Base-by-base conservation (phyloP, 257 asterid genomes). In the Scutellaria barbata region DNA sequence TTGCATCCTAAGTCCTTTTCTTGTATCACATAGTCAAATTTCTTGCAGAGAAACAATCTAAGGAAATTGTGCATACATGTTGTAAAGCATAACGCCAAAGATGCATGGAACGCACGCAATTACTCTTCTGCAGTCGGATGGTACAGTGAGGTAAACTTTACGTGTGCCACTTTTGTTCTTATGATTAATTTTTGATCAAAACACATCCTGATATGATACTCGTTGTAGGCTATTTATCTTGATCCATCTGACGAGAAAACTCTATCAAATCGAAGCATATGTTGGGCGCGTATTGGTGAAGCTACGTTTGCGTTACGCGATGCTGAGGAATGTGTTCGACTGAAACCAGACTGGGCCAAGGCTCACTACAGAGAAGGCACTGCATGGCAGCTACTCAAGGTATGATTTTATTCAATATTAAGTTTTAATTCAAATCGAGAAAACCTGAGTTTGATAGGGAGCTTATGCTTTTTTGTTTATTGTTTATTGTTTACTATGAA, bases 351-450 rank as follows among this genome's bases (percentile, higher is more conserved):
- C 2, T 77, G 71, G 45, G 46, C 76, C 12, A 66, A 71, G 71
- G 83, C 81, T 64, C 83, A 71, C 67, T 78, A 45, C 70, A 53
- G 72, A 17, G 75, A 60, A 74, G 80, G 81, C n/a, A 33, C 45
- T 41, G 82, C 85, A 5, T 81, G 79, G 85, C 62, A 20, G 62
- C 63, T 73, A 30, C 76, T 69, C 5, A 20, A 57, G 35, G 83
- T 69, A 79, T 61, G 72, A 48, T 58, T 9, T 30, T 30, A 30
- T 30, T 30, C 35, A 30, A 0, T 30, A 30, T 30, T 30, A 30
- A 30, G 35, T 30, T 30, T 30, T 30, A 30, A 4, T 30, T 30
- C 2, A 30, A 30, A 30, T 30, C 35, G 3, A 30, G 5, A 30
- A 30, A 30, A 30, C 35, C 3, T 4, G 5, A 30, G 4, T 30